Conservation (phyloP, 1,284 basidiomycete genomes). For the Apiotrichum gamsii region DNA sequence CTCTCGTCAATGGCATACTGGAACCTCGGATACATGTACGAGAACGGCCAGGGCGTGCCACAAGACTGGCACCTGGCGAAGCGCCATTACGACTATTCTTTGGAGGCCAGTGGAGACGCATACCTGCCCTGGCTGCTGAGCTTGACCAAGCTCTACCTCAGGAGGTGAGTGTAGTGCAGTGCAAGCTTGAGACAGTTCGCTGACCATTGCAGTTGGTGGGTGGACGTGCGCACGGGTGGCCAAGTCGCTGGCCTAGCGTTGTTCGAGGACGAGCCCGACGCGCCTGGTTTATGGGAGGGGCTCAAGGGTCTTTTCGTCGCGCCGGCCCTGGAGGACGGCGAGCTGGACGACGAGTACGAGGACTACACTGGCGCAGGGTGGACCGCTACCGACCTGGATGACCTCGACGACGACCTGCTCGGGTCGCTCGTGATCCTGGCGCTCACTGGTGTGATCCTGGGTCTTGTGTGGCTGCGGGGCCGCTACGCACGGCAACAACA, state of each 20-base stretch:
- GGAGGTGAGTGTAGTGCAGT: conserved; percentile 36
- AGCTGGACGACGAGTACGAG: conserved; percentile 13
- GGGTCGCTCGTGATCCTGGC: conserved; percentile 30
- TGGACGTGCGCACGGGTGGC: conserved; percentile 35
- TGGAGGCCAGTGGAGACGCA: conserved; percentile 70
- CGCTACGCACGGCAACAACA: neutral
- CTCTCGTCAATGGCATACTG: conserved; percentile 91
- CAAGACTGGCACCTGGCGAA: conserved; percentile 96
- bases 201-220: conserved; percentile 37
- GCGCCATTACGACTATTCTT: conserved; percentile 84
- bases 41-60: conserved; percentile 85
- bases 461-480: conserved; percentile 12
- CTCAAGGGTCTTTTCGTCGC: conserved; percentile 30
- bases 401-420: conserved; percentile 22
- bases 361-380: conserved; percentile 21
- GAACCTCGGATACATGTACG: conserved; percentile 99
- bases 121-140: conserved; percentile 81
- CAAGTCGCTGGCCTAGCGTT: conserved; percentile 36
- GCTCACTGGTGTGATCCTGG: conserved; percentile 13
- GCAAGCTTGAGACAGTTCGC: neutral
- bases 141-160: conserved; percentile 71
- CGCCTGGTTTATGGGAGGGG: conserved; percentile 24
- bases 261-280: conserved; percentile 31
- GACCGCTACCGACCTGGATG: conserved; percentile 12
- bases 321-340: conserved; percentile 7